These are phyloP conservation scores for Escallonia rubra DNA, from an alignment of 129 eudicot species.

Conservation along the genomic window DNA sequence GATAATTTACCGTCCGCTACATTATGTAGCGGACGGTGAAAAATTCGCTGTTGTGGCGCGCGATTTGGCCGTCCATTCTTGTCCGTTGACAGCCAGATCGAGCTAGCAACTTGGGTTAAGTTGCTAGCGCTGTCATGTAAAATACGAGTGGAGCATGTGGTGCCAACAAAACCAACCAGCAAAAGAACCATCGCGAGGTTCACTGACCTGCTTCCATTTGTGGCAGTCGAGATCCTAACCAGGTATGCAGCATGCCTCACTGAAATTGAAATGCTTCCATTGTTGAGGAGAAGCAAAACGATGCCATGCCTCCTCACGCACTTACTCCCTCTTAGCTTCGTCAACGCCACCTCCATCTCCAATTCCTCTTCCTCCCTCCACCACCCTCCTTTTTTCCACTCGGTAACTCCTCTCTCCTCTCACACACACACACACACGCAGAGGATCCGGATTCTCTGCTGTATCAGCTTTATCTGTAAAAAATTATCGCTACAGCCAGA, in stretches of 20 bases:
- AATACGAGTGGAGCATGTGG: background rate
- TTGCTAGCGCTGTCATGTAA: background rate
- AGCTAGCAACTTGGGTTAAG: no score
- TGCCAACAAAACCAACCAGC: background rate
- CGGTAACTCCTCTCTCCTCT: slow-evolving; percentile 22
- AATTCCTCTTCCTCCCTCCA: slow-evolving; percentile 19
- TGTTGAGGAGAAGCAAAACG: slow-evolving; percentile 48
- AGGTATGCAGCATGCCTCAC: no score
- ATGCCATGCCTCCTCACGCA: slow-evolving; percentile 54
- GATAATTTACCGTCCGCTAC: no score
- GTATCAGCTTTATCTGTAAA: no score
- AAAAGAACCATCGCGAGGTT: background rate
- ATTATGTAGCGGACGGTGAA: no score
- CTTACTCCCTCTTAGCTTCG: slow-evolving; percentile 22
- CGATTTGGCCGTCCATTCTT: no score
- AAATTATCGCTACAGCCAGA: no score
- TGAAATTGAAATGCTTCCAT: slow-evolving; percentile 23
- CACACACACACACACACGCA: background rate
- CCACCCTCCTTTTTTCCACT: slow-evolving; percentile 24
- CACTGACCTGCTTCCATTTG: no score
- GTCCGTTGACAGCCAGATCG: no score
- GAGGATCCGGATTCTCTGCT: no score
- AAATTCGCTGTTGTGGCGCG: no score
- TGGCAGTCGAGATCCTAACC: no score
- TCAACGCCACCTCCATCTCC: background rate